These are phyloP conservation scores for Epichloe scottii DNA, from an alignment of 2,329 filamentous ascomycete genomes.

Conservation along the genomic window DNA sequence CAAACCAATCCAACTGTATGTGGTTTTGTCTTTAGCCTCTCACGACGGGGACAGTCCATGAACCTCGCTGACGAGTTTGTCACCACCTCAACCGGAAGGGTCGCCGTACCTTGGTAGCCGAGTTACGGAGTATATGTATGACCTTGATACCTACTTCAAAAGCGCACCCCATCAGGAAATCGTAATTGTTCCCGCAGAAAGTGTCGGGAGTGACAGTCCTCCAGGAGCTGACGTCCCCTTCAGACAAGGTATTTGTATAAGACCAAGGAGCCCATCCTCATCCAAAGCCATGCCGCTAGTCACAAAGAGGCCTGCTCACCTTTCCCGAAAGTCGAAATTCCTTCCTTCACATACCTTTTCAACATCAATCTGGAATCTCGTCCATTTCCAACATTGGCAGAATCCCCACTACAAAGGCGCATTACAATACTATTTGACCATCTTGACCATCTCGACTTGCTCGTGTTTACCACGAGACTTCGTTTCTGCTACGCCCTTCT, in stretches of 20 bases:
- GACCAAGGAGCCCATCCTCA: neutral
- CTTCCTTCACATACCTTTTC: neutral
- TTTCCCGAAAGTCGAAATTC: neutral
- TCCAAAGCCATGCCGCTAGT: neutral
- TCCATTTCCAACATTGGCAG: neutral
- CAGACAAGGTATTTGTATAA: neutral
- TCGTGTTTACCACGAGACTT: neutral
- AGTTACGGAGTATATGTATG: neutral
- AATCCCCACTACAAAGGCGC: neutral
- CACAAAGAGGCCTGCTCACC: slow-evolving; percentile 1
- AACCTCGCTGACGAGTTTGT: slow-evolving; percentile 3
- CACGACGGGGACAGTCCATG: no score
- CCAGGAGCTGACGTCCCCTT: slow-evolving; percentile 3
- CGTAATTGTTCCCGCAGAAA: neutral
- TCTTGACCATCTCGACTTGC: neutral
- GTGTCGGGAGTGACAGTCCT: neutral
- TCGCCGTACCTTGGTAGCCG: neutral
- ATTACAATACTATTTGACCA: neutral
- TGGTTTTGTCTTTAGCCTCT: neutral
- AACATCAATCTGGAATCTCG: neutral
- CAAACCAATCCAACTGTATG: neutral
- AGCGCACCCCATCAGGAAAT: neutral
- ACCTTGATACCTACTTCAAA: neutral
- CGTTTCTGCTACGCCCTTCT: neutral
- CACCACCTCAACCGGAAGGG: neutral